Base-by-base conservation (phyloP, 1,284 basidiomycete species). In the Calocybe gambosa region DNA sequence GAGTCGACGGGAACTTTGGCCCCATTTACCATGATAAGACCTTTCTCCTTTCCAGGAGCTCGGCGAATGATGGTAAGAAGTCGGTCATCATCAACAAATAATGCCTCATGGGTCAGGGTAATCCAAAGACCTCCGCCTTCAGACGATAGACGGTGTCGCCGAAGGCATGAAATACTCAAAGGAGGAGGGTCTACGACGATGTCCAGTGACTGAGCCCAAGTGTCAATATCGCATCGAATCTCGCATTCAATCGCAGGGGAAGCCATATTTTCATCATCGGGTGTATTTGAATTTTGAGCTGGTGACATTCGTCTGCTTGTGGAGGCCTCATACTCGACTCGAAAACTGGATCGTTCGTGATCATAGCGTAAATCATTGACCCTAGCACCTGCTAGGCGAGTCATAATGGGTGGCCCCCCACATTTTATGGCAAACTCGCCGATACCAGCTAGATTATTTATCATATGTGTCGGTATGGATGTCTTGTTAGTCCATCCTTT, bases 401-500 rank as follows among this genome's bases (percentile, higher is more conserved):
- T 96, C 3, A 90, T 74, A 5, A 93, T 77, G 0, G 95, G 96
- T 2, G 95, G 94, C 0, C 91, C 93, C 12, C 96, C 96, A 53
- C 82, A 87, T 63, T 93, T 94, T 69, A 99, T 94, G 1, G 90
- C 88, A 61, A 90, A 95, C 54, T 96, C 93, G 33, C 94, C 93
- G 2, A 94, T 83, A 5, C 92, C 92, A 0, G 93, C 88, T 1
- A 97, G 70, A 1, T 84, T 78, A 28, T 78, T 77, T 62, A 92
- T 85, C 90, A 99, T 95, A 57, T 91, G 85, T 29, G 86, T 84
- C 0, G 93, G 93, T 31, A 94, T 93, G 13, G 89, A 89, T 0
- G 88, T 84, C 66, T 98, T 99, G 67, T 92, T 93, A 5, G 92
- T 85, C 95, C 95, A 97, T 41, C 94, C 93, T 61, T 96, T 92